A percentile compares a stretch with the other conserved stretches of the same genome.
phyloP scores from a whole-genome alignment of 2,329 filamentous ascomycete species.

The Pseudodiploospora longispora region DNA sequence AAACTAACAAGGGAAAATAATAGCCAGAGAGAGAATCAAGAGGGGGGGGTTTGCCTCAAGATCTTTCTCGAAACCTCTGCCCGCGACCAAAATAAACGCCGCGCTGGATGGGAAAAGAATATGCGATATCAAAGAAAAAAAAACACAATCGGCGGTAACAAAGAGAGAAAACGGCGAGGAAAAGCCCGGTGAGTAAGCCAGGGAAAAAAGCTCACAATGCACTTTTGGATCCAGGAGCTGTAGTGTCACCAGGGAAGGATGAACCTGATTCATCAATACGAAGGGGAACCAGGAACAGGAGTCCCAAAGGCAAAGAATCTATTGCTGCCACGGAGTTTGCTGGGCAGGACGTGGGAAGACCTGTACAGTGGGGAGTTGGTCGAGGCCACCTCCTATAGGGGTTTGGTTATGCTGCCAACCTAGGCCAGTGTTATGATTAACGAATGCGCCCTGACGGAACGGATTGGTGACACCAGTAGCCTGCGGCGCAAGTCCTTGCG shows the following conservation, averaged over 20 bases:
- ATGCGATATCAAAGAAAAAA: constrained; percentile 7
- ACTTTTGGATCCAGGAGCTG: background rate
- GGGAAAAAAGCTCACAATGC: too few species aligned
- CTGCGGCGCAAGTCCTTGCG: constrained; percentile 55
- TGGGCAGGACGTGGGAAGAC: constrained; percentile 77
- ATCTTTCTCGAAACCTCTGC: too few species aligned
- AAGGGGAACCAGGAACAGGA: constrained; percentile 10
- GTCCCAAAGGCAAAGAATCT: constrained; percentile 6
- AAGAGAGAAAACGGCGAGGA: background rate
- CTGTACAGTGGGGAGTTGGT: constrained; percentile 69
- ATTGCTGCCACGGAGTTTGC: constrained; percentile 54
- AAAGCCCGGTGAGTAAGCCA: too few species aligned
- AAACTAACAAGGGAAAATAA: too few species aligned
- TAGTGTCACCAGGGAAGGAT: background rate
- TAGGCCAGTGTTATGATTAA: constrained; percentile 79
- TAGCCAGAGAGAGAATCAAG: too few species aligned
- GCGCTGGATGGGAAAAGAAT: constrained; percentile 4
- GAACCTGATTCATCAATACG: constrained; percentile 13
- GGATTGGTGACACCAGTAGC: constrained; percentile 88
- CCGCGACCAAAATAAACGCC: constrained; percentile 3
- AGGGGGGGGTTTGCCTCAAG: too few species aligned
- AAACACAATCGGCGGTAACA: background rate
- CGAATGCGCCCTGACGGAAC: constrained; percentile 83
- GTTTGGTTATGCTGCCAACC: constrained; percentile 79
- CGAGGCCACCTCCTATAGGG: constrained; percentile 72